Base-by-base conservation (phyloP, 2,329 filamentous ascomycete species). In the Massarina eburnea region DNA sequence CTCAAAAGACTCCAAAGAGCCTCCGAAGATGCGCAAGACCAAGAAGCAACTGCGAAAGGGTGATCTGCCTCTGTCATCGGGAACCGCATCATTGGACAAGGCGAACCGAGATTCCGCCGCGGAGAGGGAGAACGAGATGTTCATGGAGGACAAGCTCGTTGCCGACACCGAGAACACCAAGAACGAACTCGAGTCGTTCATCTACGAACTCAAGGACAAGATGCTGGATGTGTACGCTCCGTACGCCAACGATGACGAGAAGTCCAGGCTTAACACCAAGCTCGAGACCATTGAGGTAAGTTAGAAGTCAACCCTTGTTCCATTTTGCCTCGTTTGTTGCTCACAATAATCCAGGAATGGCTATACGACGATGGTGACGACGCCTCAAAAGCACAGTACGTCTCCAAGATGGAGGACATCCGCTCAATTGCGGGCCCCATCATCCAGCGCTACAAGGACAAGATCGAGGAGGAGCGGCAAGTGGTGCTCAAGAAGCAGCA, bases 41-140 rank as follows among this genome's bases (percentile, higher is more conserved):
- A 97, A 96, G 88, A 99, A 97, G 83, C 92, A 97, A 77, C 88
- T 96, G 57, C 89, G 92, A 74, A 97, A 96, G 81, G 94, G 94
- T 57, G 92, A 97, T 58, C 80, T 99, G 45, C 89, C 91, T 52
- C 86, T 99, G 57, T 84, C 88, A 47, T 81, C 88, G 50, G 91
- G 86, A 55, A 96, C 91, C 37, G 82, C 87, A 39, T 87, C 90
- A 29, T 80, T 96, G 46, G 91, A 96, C 52, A 72, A 82, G 39
- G 61, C 78, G 14, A 69, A 77, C 67, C 92, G 88, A 79, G 76
- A 84, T 51, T 66, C 77, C n/a, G 78, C 85, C 56, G 74, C 80
- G 40, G 94, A 99, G 81, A 85, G 86, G 72, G 94, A 99, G 77
- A 81, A 85, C 58, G 71, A 84, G 61, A 97, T 99, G 94, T 84